Evolutionary conservation across 225 moss, liverwort and hornwort genomes (phyloP), one percentile per base, ranked within the genome.

Genomic region (Bryum argenteum): DNA sequence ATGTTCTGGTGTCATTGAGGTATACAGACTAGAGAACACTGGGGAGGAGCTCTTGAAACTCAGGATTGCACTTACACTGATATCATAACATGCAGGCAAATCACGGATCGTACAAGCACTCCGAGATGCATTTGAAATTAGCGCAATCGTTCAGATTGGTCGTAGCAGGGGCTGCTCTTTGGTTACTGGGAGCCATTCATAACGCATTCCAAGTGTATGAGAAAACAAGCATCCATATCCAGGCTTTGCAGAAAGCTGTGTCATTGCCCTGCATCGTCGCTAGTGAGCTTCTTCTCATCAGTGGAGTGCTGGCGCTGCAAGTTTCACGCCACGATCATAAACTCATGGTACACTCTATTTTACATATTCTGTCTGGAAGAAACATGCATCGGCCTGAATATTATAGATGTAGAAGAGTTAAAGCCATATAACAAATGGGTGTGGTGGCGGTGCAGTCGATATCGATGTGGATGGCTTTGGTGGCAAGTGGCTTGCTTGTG

Each of bases 171-270:
- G 71, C 90, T 1, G 66, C 77, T 0, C 66, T 93, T 5, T 93
- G 89, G 91, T 77, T 91, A 4, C 28, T 89, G 9, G 87, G 93
- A 9, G 83, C 91, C 2, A 81, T 89, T 21, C 87, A 82, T 57
- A 93, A 93, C 21, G 85, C 85, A 8, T 91, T 93, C 71, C 89
- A 91, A 63, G 75, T 79, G 61, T 91, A 89, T 23, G 81, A 81
- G 74, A 84, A 79, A 17, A 78, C 85, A 3, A 73, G 73, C 41
- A 37, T 80, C 3, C 67, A 58, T 21, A 80, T 89, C 41, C 91
- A 93, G 66, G 62, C 77, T 16, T 76, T 85, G 78, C 90, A 93
- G 79, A 90, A 80, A 48, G 86, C 78, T 0, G 90, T 89, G 9
- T 67, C 85, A 11, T 58, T 93, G 64, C 77, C 85, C 48, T 90